Evolutionary conservation across 2,329 filamentous ascomycete species (phyloP).

Genomic region (Pseudogymnoascus sp.): DNA sequence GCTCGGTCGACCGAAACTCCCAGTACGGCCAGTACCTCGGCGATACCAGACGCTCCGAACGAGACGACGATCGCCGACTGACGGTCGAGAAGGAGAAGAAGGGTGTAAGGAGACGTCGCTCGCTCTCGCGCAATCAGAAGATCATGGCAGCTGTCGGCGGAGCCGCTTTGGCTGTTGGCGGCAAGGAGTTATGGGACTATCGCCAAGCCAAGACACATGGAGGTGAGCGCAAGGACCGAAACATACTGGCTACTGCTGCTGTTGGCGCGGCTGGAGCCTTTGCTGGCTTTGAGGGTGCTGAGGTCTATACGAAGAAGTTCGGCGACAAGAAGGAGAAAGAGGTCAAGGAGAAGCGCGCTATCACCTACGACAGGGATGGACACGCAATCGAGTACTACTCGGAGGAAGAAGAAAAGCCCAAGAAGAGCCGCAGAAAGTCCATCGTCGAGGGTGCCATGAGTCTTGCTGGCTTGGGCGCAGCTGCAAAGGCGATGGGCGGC

Average conservation of each 20-base stretch:
- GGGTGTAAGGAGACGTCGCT: slow-evolving; percentile 39
- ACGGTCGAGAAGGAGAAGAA: slow-evolving; percentile 54
- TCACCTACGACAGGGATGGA: slow-evolving; percentile 48
- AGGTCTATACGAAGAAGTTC: slow-evolving; percentile 55
- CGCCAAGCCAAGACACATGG: slow-evolving; percentile 43
- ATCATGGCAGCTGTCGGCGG: slow-evolving; percentile 60
- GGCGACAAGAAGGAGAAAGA: slow-evolving; percentile 36
- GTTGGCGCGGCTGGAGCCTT: slow-evolving; percentile 58
- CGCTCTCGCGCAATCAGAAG: slow-evolving; percentile 57
- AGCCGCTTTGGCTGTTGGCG: slow-evolving; percentile 56
- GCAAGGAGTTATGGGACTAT: slow-evolving; percentile 60
- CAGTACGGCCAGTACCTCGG: slow-evolving; percentile 55
- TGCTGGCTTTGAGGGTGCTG: slow-evolving; percentile 57
- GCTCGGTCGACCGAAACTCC: slow-evolving; percentile 55
- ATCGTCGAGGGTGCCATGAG: slow-evolving; percentile 57
- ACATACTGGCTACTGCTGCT: slow-evolving; percentile 52
- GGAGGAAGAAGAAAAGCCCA: slow-evolving; percentile 47
- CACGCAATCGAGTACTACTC: slow-evolving; percentile 47
- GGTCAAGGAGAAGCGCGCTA: slow-evolving; percentile 46
- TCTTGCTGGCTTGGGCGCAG: slow-evolving; percentile 54
- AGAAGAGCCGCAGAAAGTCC: slow-evolving; percentile 55
- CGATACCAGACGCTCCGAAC: slow-evolving; percentile 40
- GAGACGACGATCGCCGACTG: slow-evolving; percentile 41
- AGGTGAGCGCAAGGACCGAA: slow-evolving; percentile 44
- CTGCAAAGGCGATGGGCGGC: slow-evolving; percentile 52